phyloP scores from a whole-genome alignment of 805 yeast species.

The Nakazawaea populi region DNA sequence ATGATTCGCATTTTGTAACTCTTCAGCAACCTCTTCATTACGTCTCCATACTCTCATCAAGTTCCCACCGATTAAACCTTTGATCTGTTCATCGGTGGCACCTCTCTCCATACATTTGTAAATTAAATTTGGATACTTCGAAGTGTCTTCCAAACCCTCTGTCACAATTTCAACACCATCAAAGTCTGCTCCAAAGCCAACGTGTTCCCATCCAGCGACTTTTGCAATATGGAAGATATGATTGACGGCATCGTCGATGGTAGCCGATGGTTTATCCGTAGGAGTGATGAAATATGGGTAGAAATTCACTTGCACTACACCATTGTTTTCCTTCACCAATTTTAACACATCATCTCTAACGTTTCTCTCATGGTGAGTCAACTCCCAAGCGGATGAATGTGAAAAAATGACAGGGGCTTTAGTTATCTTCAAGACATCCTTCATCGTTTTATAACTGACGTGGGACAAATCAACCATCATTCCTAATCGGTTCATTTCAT shows the following conservation, averaged over 20 bases:
- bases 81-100: constrained; percentile 32
- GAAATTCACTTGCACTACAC: constrained; percentile 38
- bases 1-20: constrained; percentile 6
- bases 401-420: constrained; percentile 38
- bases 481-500: constrained; percentile 44
- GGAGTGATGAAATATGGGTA: constrained; percentile 28
- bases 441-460: constrained; percentile 40
- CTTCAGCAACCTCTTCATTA: constrained; percentile 20
- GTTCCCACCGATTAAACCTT: constrained; percentile 32
- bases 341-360: constrained; percentile 35
- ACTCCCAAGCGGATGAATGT: constrained; percentile 32
- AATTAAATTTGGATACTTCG: constrained; percentile 38
- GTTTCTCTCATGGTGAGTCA: constrained; percentile 32
- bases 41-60: constrained; percentile 34
- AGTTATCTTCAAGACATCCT: constrained; percentile 31
- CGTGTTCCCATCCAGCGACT: constrained; percentile 39
- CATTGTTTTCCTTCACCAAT: constrained; percentile 29
- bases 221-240: constrained; percentile 33
- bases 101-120: constrained; percentile 21
- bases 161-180: constrained; percentile 43
- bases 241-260: constrained; percentile 36
- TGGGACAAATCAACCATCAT: constrained; percentile 45
- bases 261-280: constrained; percentile 16
- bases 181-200: constrained; percentile 41
- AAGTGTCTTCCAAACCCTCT: constrained; percentile 37